Evolutionary conservation across 2,329 filamentous ascomycete genomes (phyloP).

Genomic region (Cryphonectria japonica): DNA sequence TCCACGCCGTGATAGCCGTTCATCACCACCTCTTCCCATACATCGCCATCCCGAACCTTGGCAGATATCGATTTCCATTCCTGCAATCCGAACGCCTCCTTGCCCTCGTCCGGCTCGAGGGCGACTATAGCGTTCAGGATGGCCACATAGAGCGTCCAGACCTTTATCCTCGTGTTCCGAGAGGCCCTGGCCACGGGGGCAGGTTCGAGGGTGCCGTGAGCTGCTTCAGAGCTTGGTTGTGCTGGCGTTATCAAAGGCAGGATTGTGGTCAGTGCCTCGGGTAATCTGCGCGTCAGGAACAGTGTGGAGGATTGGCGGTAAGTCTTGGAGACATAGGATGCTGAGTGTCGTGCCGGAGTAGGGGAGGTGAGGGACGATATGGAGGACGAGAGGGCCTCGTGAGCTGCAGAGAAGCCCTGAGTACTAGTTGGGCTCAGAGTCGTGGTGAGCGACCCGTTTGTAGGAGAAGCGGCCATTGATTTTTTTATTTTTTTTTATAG

Average conservation of each 20-base stretch:
- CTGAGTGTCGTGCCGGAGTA: slow-evolving; percentile 60
- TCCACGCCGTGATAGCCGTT: slow-evolving; percentile 88
- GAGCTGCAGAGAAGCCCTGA: slow-evolving; percentile 55
- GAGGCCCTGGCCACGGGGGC: slow-evolving; percentile 81
- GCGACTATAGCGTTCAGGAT: slow-evolving; percentile 91
- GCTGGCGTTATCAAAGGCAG: slow-evolving; percentile 76
- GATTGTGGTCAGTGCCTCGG: slow-evolving; percentile 85
- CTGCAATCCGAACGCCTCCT: slow-evolving; percentile 80
- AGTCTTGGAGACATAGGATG: slow-evolving; percentile 81
- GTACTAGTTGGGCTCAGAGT: slow-evolving; percentile 51
- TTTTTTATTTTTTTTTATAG: slow-evolving; percentile 14
- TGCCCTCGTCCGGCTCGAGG: slow-evolving; percentile 86
- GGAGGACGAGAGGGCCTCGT: slow-evolving; percentile 61
- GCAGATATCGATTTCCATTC: slow-evolving; percentile 82
- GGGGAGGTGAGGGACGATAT: slow-evolving; percentile 71
- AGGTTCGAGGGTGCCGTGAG: slow-evolving; percentile 51
- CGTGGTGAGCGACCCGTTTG: slow-evolving; percentile 46
- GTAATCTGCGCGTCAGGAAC: slow-evolving; percentile 90
- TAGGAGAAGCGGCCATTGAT: slow-evolving; percentile 20
- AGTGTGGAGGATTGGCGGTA: slow-evolving; percentile 94
- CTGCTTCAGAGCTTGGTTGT: slow-evolving; percentile 47
- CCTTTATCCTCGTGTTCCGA: slow-evolving; percentile 83
- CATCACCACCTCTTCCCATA: slow-evolving; percentile 93
- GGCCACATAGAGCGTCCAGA: slow-evolving; percentile 96
- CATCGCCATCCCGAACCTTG: slow-evolving; percentile 83